A percentile compares a stretch with the other conserved stretches of the same genome.
Conservation (phyloP, 2,329 filamentous ascomycete species). For the Gnomoniopsis smithogilvyi region DNA sequence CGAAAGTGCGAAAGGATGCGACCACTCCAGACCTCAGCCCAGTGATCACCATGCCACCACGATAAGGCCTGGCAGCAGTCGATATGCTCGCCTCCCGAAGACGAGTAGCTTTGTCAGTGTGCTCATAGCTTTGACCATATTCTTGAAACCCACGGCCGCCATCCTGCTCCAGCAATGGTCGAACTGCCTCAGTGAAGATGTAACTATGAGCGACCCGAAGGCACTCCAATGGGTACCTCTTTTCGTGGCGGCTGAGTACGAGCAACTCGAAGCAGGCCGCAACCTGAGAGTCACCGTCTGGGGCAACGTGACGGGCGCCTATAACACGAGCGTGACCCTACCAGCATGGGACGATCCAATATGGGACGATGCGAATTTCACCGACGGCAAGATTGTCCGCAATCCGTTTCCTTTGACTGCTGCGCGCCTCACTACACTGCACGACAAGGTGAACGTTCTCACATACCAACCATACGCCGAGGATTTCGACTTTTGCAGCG, state of each 20-base stretch:
- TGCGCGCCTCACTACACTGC: slow-evolving; percentile 68
- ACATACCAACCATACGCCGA: slow-evolving; percentile 68
- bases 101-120: slow-evolving; percentile 27
- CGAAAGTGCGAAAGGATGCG: background rate
- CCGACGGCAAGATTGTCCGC: slow-evolving; percentile 73
- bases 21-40: background rate
- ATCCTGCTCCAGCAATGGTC: slow-evolving; percentile 73
- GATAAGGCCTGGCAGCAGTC: background rate
- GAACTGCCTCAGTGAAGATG: slow-evolving; percentile 72
- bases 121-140: slow-evolving; percentile 34
- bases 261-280: slow-evolving; percentile 56
- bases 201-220: slow-evolving; percentile 52
- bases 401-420: slow-evolving; percentile 43
- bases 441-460: slow-evolving; percentile 68
- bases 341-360: slow-evolving; percentile 56
- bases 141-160: slow-evolving; percentile 36
- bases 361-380: slow-evolving; percentile 60
- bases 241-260: slow-evolving; percentile 71
- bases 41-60: background rate
- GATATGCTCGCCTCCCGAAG: background rate
- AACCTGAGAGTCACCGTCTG: slow-evolving; percentile 76
- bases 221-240: slow-evolving; percentile 78
- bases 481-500: slow-evolving; percentile 63
- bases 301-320: slow-evolving; percentile 83
- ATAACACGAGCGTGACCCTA: slow-evolving; percentile 46